Evolutionary conservation across 2,329 filamentous ascomycete species (phyloP), one percentile per base, ranked within the genome.

Genomic region (Orbilia blumenaviensis): DNA sequence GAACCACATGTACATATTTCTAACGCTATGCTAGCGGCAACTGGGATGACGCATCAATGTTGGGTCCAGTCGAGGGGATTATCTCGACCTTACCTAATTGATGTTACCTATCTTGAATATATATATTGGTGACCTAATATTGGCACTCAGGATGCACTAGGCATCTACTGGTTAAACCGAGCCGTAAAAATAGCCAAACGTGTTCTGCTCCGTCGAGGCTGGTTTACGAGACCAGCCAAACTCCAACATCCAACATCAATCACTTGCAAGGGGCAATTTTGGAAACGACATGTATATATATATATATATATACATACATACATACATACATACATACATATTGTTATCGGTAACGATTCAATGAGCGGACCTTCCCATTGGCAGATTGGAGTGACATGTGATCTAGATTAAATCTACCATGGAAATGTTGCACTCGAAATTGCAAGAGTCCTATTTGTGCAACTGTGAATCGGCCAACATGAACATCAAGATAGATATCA

Each of bases 11-110:
- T 23, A 6, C 14, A 21, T 3, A 14, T 14, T 3, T 38, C 10
- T 10, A 2, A 1, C 41, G n/a, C 16, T n/a, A 44, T 6, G 41
- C 41, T 10, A 38, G 18, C 16, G 14, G 41, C 1, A 23, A 23
- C 8, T 21, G 42, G 18, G 2, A n/a, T 12, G 12, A 5, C 12
- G 12, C 32, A 34, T 6, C 12, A 10, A 16, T 50, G 12, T 29
- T 29, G 46, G n/a, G n/a, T n/a, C n/a, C n/a, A n/a, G n/a, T n/a
- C n/a, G n/a, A n/a, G n/a, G n/a, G n/a, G n/a, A n/a, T n/a, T n/a
- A n/a, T n/a, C n/a, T n/a, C n/a, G n/a, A 54, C 12, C 27, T 54
- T 54, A 54, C 27, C 48, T 52, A 52, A 52, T 52, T 14, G 48
- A 52, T 52, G 23, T 52, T 18, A 52, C 34, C 25, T 52, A 27